Evolutionary conservation across 2,329 filamentous ascomycete genomes (phyloP).

Genomic region (Hypoxylon sp.): DNA sequence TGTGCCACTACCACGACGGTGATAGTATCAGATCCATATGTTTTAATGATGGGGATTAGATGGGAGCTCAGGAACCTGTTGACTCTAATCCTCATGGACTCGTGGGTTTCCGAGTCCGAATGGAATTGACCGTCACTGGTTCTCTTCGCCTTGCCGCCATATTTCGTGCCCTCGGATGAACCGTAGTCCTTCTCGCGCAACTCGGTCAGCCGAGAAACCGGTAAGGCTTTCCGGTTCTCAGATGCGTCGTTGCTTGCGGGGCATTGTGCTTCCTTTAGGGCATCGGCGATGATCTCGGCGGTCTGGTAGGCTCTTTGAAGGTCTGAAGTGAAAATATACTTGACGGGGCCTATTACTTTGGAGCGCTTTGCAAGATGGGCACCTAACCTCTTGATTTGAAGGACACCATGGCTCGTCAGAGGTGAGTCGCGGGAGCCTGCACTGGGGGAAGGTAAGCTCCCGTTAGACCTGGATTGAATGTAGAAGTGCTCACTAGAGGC

Average conservation of each 20-base stretch:
- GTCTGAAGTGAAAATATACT: constrained; percentile 83
- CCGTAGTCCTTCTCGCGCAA: constrained; percentile 84
- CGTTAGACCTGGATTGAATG: constrained; percentile 21
- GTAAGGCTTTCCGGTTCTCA: constrained; percentile 36
- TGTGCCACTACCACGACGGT: constrained; percentile 82
- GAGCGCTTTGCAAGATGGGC: constrained; percentile 66
- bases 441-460: constrained; percentile 61
- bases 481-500: constrained; percentile 73
- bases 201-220: constrained; percentile 61
- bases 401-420: constrained; percentile 84
- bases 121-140: constrained; percentile 60
- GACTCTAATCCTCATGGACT: constrained; percentile 75
- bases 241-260: constrained; percentile 11
- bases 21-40: constrained; percentile 51
- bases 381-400: constrained; percentile 82
- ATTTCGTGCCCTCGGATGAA: constrained; percentile 76
- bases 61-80: constrained; percentile 76
- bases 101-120: constrained; percentile 71
- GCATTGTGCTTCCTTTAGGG: constrained; percentile 72
- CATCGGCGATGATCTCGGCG: constrained; percentile 74
- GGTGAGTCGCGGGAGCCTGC: constrained; percentile 86
- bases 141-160: constrained; percentile 54
- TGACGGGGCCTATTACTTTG: constrained; percentile 58
- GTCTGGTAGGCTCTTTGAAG: constrained; percentile 81
- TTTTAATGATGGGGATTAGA: constrained; percentile 70